phyloP scores from a whole-genome alignment of 257 asterid genomes.

The Ballota nigra region DNA sequence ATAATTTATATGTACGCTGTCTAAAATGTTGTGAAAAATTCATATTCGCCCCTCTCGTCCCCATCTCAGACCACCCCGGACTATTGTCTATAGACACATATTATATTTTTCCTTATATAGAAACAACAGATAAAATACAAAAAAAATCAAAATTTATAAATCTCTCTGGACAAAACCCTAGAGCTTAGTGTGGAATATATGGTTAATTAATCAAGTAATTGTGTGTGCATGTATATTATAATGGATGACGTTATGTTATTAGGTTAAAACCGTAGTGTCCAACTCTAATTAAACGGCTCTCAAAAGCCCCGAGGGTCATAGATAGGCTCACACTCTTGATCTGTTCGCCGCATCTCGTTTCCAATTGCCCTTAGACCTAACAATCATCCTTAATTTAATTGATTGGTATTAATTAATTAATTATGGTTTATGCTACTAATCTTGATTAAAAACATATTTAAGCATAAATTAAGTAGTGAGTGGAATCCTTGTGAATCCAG shows the following conservation, averaged over 20 bases:
- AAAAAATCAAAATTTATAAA: no score
- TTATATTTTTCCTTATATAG: no score
- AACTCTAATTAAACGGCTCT: slow-evolving; percentile 23
- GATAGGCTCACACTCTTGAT: background rate
- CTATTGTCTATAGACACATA: no score
- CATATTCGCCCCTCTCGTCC: no score
- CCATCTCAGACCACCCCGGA: no score
- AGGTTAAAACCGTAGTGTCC: background rate
- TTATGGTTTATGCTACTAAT: background rate
- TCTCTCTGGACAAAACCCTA: background rate
- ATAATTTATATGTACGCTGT: no score
- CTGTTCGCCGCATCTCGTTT: slow-evolving; percentile 38
- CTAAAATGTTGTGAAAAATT: no score
- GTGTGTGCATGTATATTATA: background rate
- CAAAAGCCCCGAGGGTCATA: slow-evolving; percentile 27
- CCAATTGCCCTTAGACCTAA: slow-evolving; percentile 23
- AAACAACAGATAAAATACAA: no score
- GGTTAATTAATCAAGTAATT: background rate
- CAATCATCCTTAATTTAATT: background rate
- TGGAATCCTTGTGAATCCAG: slow-evolving; percentile 34
- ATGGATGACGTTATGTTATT: background rate
- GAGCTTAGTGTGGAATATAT: background rate
- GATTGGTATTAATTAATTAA: no score
- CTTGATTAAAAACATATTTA: background rate
- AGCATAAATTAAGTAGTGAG: background rate